phyloP scores from a whole-genome alignment of 2,329 filamentous ascomycete genomes.

The Colletotrichum musae region DNA sequence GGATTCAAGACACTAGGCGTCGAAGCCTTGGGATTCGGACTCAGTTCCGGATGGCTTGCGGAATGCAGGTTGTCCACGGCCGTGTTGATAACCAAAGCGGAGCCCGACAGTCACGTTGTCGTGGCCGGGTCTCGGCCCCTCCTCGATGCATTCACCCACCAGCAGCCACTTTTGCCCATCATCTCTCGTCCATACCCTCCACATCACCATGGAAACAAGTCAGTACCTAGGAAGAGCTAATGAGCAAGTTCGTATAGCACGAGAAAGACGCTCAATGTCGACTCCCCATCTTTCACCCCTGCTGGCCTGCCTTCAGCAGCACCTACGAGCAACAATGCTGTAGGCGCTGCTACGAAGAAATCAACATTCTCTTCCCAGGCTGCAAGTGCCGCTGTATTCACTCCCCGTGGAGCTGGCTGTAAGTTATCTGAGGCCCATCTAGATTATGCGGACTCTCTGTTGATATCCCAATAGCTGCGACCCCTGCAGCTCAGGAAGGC shows the following conservation, averaged over 20 bases:
- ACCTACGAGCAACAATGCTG: slow-evolving; percentile 45
- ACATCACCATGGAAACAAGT: not conserved
- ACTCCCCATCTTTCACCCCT: slow-evolving; percentile 95
- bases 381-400: slow-evolving; percentile 90
- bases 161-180: not conserved
- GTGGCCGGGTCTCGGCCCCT: too few species aligned
- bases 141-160: not conserved
- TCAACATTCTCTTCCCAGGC: slow-evolving; percentile 89
- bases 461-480: slow-evolving; percentile 32
- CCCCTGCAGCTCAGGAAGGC: slow-evolving; percentile 50
- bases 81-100: too few species aligned
- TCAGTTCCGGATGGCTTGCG: too few species aligned
- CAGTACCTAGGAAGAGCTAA: slow-evolving; percentile 22
- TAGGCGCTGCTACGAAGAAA: slow-evolving; percentile 70
- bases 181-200: not conserved
- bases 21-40: too few species aligned
- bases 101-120: too few species aligned
- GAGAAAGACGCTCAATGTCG: slow-evolving; percentile 91
- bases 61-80: too few species aligned
- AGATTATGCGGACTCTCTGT: not conserved
- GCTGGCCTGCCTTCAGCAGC: slow-evolving; percentile 55
- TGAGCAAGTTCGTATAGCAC: slow-evolving; percentile 51
- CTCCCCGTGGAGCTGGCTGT: slow-evolving; percentile 74
- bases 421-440: slow-evolving; percentile 34
- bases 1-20: too few species aligned